Conservation (phyloP, 1,139 yeast species). For the Geotrichum australiense region DNA sequence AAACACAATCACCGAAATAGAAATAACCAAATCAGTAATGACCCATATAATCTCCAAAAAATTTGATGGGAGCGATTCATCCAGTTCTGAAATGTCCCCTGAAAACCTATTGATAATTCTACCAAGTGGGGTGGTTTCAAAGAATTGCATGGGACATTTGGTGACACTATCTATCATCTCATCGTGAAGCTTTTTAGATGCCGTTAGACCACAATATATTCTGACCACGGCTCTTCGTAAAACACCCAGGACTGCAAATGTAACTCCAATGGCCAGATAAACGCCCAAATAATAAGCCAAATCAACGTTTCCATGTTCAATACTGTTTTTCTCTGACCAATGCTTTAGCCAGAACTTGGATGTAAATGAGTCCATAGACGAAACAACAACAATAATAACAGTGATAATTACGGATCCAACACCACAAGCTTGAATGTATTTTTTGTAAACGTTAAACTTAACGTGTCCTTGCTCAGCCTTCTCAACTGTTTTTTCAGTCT, state of each 20-base stretch:
- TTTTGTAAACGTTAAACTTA: conserved; percentile 71
- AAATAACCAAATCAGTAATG: conserved; percentile 51
- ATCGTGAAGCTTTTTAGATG: conserved; percentile 71
- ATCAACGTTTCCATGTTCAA: conserved; percentile 58
- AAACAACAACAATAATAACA: conserved; percentile 34
- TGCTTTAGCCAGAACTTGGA: conserved; percentile 85
- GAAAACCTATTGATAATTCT: conserved; percentile 67
- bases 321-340: conserved; percentile 73
- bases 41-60: conserved; percentile 44
- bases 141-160: conserved; percentile 64
- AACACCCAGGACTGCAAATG: conserved; percentile 51
- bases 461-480: conserved; percentile 82
- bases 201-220: conserved; percentile 75
- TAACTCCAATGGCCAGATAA: conserved; percentile 63
- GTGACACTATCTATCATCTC: conserved; percentile 73
- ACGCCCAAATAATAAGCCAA: conserved; percentile 60
- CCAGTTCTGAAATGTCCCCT: conserved; percentile 60
- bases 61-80: conserved; percentile 47
- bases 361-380: conserved; percentile 45
- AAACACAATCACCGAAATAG: conserved; percentile 58
- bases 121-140: conserved; percentile 66
- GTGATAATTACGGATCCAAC: conserved; percentile 54
- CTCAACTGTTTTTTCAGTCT: conserved; percentile 40
- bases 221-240: conserved; percentile 61
- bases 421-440: conserved; percentile 82